phyloP scores from a whole-genome alignment of 78 protist genomes.

The Paratrimastix pyriformis region DNA sequence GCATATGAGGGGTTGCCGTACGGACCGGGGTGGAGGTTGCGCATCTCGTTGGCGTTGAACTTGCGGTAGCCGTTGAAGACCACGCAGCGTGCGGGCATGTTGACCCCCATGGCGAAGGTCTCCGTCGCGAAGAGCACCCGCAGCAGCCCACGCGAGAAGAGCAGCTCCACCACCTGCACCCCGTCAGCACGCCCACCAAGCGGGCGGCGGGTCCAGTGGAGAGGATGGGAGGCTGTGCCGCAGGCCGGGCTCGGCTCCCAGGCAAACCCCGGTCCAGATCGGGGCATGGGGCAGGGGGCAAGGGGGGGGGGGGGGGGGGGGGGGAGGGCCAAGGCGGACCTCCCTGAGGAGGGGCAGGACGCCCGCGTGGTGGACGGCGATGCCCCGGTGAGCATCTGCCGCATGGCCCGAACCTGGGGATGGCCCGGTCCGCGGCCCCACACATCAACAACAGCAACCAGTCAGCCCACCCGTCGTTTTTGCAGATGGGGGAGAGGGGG shows the following conservation, averaged over 20 bases:
- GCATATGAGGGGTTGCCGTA: no score
- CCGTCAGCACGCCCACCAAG: no score
- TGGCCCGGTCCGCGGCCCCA: slow-evolving; percentile 31
- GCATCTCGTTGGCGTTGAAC: slow-evolving; percentile 63
- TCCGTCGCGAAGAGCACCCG: slow-evolving; percentile 91
- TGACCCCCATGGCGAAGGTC: slow-evolving; percentile 99
- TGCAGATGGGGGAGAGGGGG: not conserved
- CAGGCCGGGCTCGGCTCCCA: no score
- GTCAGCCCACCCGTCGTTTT: slow-evolving; percentile 23
- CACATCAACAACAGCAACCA: slow-evolving; percentile 54
- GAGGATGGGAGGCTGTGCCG: not conserved
- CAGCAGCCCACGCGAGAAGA: slow-evolving; percentile 1
- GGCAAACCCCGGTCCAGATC: no score
- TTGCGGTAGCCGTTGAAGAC: slow-evolving; percentile 69
- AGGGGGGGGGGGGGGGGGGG: no score
- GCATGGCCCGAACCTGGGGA: not conserved
- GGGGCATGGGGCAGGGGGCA: no score
- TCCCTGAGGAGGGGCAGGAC: slow-evolving; percentile 89
- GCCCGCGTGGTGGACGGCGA: slow-evolving; percentile 94
- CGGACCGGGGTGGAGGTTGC: slow-evolving; percentile 59
- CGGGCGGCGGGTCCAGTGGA: not conserved
- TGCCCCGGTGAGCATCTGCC: slow-evolving; percentile 48
- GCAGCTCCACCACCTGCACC: slow-evolving; percentile 2
- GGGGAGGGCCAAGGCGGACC: no score
- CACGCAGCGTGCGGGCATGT: slow-evolving; percentile 94